Base-by-base conservation (phyloP, 805 yeast species). In the Yarrowia alimentaria region DNA sequence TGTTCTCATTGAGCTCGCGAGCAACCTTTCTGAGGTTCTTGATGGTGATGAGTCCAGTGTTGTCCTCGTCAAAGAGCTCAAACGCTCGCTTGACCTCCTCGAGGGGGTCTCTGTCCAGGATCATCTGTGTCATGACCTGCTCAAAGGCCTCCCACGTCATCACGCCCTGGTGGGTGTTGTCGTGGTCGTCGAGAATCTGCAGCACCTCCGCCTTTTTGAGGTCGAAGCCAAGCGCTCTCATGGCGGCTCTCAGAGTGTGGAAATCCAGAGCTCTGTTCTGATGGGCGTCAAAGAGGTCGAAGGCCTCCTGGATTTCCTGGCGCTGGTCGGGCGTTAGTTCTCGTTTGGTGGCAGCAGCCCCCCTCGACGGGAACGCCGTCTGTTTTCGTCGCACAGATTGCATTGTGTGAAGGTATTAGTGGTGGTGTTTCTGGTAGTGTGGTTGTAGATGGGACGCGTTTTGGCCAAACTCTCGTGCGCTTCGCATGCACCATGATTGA, bases 61-160 rank as follows among this genome's bases (percentile, higher is more conserved):
- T 75, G 59, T 88, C 96, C 54, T 85, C 90, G 60, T 90, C 97
- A 67, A 90, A 90, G 22, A 90, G 71, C 60, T 78, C 79, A 70
- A 93, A 93, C 0, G 99, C 98, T 43, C 97, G 72, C 54, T 79
- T 77, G 14, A 93, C 84, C 63, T 93, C 99, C 40, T 91, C 98
- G 53, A 85, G 64, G 4, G 99, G 99, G 64, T 93, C 97, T 61
- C 98, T 74, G 49, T 84, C 81, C 12, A 85, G 69, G n/a, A 93
- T 85, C 68, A 78, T 81, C 53, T 80, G 85, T 1, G 94, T 90
- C 68, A 87, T 81, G 51, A 81, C 83, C 58, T 79, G 77, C 63
- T 78, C 83, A 66, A 91, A 91, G 60, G 85, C 90, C 45, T 86
- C 95, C 61, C 83, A 86, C 29, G 81, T 77, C 60, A 91, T 83